These are phyloP conservation scores for Globisporangium ultimum DNA, from an alignment of 352 stramenopile species.

Conservation along the genomic window DNA sequence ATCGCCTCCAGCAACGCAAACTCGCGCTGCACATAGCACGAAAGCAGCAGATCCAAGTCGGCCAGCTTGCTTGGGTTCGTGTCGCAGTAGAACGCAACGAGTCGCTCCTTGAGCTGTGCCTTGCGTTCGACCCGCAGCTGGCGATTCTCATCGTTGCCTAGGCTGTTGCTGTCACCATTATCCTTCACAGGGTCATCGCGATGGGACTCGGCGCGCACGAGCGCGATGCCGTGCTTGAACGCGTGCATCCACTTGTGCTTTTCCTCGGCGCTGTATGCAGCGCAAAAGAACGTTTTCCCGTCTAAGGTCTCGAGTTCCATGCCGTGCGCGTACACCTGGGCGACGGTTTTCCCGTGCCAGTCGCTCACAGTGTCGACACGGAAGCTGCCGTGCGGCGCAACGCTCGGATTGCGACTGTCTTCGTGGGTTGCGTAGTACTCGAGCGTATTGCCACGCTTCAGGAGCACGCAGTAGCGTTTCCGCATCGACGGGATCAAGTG, in stretches of 20 bases:
- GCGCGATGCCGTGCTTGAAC: conserved; percentile 48
- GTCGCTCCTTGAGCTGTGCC: conserved; percentile 29
- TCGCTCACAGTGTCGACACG: conserved; percentile 52
- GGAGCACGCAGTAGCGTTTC: conserved; percentile 69
- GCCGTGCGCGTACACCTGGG: conserved; percentile 48
- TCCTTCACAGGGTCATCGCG: not conserved
- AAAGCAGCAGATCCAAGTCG: conserved; percentile 45
- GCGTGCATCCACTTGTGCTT: conserved; percentile 62
- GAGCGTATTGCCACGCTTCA: conserved; percentile 31
- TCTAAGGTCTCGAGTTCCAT: conserved; percentile 70
- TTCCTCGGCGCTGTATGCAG: conserved; percentile 42
- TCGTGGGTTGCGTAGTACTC: conserved; percentile 70
- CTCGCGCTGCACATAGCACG: conserved; percentile 43
- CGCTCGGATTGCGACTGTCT: conserved; percentile 45
- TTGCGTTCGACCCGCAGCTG: not conserved
- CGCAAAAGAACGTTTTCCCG: conserved; percentile 71
- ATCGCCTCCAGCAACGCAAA: conserved; percentile 47
- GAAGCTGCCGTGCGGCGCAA: conserved; percentile 30
- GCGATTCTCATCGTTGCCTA: conserved; percentile 12
- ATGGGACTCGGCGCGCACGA: conserved; percentile 18
- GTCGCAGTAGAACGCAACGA: conserved; percentile 55
- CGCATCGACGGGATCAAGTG: conserved; percentile 73
- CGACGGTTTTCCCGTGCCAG: conserved; percentile 65
- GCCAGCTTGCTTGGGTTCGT: conserved; percentile 45
- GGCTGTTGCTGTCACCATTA: not conserved